These are phyloP conservation scores for Persicaria maculosa DNA, from an alignment of 148 eudicot genomes.

Conservation along the genomic window DNA sequence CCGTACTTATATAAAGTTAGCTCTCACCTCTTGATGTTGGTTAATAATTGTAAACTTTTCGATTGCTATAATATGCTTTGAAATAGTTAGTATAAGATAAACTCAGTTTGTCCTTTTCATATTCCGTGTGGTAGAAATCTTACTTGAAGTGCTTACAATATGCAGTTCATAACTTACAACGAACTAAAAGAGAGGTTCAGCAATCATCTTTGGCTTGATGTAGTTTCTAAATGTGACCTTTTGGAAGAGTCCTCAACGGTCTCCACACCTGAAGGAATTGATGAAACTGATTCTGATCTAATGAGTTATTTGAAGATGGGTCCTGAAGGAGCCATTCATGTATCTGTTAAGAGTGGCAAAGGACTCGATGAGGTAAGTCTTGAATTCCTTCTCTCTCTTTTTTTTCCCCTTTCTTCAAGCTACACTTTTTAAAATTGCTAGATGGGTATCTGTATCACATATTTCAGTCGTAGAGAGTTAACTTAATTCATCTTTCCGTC, in stretches of 20 bases:
- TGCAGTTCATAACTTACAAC: constrained; percentile 79
- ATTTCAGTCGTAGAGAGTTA: too few species aligned
- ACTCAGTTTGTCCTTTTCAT: too few species aligned
- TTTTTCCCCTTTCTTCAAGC: too few species aligned
- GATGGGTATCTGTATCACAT: neutral
- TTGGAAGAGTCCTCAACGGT: constrained; percentile 47
- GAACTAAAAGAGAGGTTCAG: constrained; percentile 64
- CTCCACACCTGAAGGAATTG: constrained; percentile 49
- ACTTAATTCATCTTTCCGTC: neutral
- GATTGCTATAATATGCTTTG: neutral
- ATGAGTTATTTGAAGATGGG: constrained; percentile 62
- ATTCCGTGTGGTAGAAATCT: neutral
- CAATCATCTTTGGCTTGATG: constrained; percentile 93
- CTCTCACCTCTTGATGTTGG: neutral
- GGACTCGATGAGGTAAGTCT: constrained; percentile 69
- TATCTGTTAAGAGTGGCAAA: constrained; percentile 59
- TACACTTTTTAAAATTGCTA: constrained; percentile 2
- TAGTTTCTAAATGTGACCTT: constrained; percentile 83
- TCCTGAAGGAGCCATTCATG: constrained; percentile 75
- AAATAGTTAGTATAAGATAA: neutral
- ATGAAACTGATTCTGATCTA: constrained; percentile 44
- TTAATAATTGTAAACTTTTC: neutral
- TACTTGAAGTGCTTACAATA: constrained; percentile 7
- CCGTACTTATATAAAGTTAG: neutral
- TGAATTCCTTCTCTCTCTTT: neutral